Percentiles rank a stretch among this genome's conserved stretches.
Conservation (phyloP, 352 stramenopile genomes). For the Globisporangium middletonii region DNA sequence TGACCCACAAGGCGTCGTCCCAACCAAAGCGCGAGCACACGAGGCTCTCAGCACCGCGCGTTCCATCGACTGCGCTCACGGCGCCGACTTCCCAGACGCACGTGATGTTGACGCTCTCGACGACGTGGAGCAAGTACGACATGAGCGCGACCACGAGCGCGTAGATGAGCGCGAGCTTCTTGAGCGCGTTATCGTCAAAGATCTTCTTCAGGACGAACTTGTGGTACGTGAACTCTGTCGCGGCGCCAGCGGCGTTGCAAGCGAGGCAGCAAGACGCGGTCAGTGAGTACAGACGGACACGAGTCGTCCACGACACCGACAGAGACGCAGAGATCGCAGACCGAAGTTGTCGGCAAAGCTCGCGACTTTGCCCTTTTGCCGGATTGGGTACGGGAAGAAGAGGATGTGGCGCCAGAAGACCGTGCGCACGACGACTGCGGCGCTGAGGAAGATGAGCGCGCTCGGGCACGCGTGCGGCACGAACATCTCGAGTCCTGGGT, state of each 20-base stretch:
- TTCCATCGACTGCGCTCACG: neutral
- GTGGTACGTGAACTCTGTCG: slow-evolving; percentile 53
- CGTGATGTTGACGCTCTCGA: slow-evolving; percentile 39
- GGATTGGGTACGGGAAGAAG: slow-evolving; percentile 67
- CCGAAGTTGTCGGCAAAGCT: slow-evolving; percentile 54
- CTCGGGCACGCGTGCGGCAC: slow-evolving; percentile 6
- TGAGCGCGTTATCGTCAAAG: slow-evolving; percentile 43
- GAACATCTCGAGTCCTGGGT: slow-evolving; percentile 35
- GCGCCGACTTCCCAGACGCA: slow-evolving; percentile 20
- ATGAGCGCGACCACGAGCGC: slow-evolving; percentile 19
- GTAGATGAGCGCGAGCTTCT: slow-evolving; percentile 29
- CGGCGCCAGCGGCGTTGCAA: neutral
- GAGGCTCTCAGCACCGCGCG: slow-evolving; percentile 11
- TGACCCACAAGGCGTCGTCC: slow-evolving; percentile 37
- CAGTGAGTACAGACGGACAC: neutral
- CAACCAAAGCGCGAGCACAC: slow-evolving; percentile 28
- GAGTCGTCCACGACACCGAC: neutral
- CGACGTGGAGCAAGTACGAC: slow-evolving; percentile 38
- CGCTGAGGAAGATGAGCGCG: slow-evolving; percentile 38
- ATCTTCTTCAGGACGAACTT: slow-evolving; percentile 75
- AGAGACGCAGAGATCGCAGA: slow-evolving; percentile 8
- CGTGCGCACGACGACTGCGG: slow-evolving; percentile 30
- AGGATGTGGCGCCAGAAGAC: slow-evolving; percentile 51
- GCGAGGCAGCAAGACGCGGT: neutral
- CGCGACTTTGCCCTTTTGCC: slow-evolving; percentile 54